Evolutionary conservation across 1,284 basidiomycete genomes (phyloP).

Genomic region (Ustilago loliicola): DNA sequence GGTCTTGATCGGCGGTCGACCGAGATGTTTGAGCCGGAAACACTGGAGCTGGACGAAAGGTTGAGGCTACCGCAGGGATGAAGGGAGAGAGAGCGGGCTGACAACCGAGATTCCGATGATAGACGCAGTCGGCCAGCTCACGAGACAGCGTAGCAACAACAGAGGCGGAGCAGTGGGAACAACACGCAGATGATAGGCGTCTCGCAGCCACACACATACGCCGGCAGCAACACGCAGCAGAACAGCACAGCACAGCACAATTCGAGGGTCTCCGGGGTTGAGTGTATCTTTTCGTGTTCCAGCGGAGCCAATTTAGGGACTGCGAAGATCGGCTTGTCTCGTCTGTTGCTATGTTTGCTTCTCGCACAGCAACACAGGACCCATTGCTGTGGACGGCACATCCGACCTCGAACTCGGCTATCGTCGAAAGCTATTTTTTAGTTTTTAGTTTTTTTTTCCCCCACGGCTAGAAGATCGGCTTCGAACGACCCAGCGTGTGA

Average conservation of each 20-base stretch:
- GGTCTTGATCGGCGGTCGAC: constrained; percentile 35
- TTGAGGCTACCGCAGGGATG: background rate
- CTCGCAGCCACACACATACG: background rate
- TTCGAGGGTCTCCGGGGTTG: background rate
- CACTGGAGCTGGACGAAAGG: background rate
- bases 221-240: background rate
- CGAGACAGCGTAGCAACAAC: background rate
- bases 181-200: constrained; percentile 1
- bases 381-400: background rate
- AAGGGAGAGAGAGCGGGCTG: background rate
- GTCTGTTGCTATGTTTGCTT: background rate
- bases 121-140: background rate
- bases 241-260: background rate
- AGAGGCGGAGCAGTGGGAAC: background rate
- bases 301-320: background rate
- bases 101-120: background rate
- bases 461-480: background rate
- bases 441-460: background rate
- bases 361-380: background rate
- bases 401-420: constrained; percentile 2
- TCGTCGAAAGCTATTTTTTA: background rate
- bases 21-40: too few species aligned
- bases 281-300: background rate
- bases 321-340: background rate
- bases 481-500: background rate